Base-by-base conservation (phyloP, 108 stramenopile genomes). In the Nitzschia inconspicua region DNA sequence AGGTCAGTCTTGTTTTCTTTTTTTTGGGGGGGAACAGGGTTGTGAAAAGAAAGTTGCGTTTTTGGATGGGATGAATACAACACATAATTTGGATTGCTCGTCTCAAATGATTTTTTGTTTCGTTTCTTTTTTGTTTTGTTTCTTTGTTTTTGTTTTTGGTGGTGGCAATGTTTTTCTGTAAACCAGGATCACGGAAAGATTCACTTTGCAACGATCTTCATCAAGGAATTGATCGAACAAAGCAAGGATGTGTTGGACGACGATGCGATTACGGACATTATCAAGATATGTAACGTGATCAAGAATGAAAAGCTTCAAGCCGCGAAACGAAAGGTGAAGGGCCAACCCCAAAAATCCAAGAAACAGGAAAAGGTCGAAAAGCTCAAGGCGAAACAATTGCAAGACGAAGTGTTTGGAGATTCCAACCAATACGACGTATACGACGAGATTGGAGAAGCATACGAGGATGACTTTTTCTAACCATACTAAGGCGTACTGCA, bases 391-490 rank as follows among this genome's bases (percentile, higher is more conserved):
- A 57, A 82, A 72, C 74, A 85, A 42, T 73, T 85, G 13, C 60
- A 79, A 44, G 50, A 73, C 46, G 94, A 95, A 28, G 62, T 84
- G n/a, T 95, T 85, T 79, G 94, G 94, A 28, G 90, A 91, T 44
- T 86, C 76, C 48, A 80, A 95, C 65, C 50, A 82, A 28, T 95
- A 83, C 60, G 94, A 95, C 59, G 46, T 77, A 10, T 90, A 89
- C 63, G 93, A 94, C 71, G 81, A 86, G 36, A 78, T 85, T 10
- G 94, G 90, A 20, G 94, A 80, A 18, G 63, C 77, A 3, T 95
- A 89, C 58, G 90, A 95, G 60, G 89, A 91, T 66, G 84, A 68
- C 39, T 91, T 91, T 75, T 95, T 95, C 70, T 95, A 82, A 88
- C 31, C 22, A 40, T 29, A 46, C 27, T 28, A 30, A 47, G n/a